Base-by-base conservation (phyloP, 805 yeast genomes). In the Yamadazyma sp. region DNA sequence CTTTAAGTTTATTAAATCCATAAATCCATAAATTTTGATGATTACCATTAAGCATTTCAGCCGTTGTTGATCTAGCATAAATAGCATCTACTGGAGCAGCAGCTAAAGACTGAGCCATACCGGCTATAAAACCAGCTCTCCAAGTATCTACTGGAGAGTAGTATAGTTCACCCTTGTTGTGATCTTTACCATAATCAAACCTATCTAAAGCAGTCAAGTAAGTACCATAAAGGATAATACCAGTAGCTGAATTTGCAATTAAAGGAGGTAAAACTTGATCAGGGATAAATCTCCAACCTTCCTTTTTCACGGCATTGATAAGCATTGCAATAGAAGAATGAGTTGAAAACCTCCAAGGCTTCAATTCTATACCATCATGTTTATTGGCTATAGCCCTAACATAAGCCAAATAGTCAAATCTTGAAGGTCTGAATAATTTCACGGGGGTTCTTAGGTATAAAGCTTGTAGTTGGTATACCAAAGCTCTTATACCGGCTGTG, bases 81-180 rank as follows among this genome's bases (percentile, higher is more conserved):
- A 91, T 78, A 6, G 97, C 96, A 59, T 91, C 97, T 4, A 91
- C 70, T 0, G 98, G 98, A 1, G 96, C 91, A 2, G 96, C 95
- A 0, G 86, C 89, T 12, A 86, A 61, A n/a, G 95, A 83, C 49
- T 93, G 96, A 16, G 80, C 78, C 0, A 82, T 78, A 1, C 97
- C 97, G 0, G 96, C 96, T 0, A 86, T 44, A 37, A 81, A 78
- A 0, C 98, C 98, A 0, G 96, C 86, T 31, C 78, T 58, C 58
- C 86, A 76, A 0, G 87, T 78, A 47, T 85, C 87, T 38, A 65
- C 26, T 0, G 62, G 60, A 3, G 55, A 50, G 36, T 52, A 54
- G 35, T 55, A 58, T 10, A 38, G 19, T 8, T 30, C 29, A 16
- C 33, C 30, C 2, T 36, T 34, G 15, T 24, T 23, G 28, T 28